These are phyloP conservation scores for Cyanidioschyzon merolae DNA, from an alignment of 23 red algal species.

Conservation along the genomic window DNA sequence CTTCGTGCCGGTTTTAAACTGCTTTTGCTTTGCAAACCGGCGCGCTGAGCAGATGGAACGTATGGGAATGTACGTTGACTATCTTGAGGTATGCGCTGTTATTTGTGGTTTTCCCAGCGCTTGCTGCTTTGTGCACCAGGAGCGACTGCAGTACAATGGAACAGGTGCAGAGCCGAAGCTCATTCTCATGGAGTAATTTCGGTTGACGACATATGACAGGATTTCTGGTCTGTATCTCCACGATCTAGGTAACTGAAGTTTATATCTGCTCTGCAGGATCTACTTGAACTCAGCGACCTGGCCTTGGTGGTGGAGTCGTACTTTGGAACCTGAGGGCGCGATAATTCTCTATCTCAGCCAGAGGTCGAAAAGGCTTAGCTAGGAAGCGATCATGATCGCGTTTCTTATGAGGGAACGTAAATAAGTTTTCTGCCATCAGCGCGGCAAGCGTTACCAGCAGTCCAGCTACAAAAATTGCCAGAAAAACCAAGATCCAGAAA, in stretches of 20 bases:
- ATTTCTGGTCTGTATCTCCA: too few species aligned
- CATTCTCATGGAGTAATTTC: constrained; percentile 10
- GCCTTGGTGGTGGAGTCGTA: too few species aligned
- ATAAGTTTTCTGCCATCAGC: neutral
- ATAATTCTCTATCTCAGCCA: neutral
- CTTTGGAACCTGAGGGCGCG: neutral
- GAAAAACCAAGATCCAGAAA: neutral
- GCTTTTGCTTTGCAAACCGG: constrained; percentile 2
- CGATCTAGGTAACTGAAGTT: too few species aligned
- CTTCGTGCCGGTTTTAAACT: constrained; percentile 13
- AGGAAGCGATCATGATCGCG: neutral
- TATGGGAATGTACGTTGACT: constrained; percentile 16
- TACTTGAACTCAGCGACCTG: too few species aligned
- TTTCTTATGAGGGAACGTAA: neutral
- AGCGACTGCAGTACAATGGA: constrained; percentile 8
- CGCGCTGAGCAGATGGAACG: constrained; percentile 19
- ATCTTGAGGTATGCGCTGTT: neutral
- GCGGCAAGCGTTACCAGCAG: neutral
- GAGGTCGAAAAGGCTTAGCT: neutral
- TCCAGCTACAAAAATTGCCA: neutral
- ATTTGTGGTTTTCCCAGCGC: neutral
- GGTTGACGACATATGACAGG: too few species aligned
- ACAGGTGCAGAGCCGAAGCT: constrained; percentile 4
- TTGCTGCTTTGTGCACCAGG: neutral
- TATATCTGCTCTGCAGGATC: too few species aligned